Evolutionary conservation across 2,329 filamentous ascomycete genomes (phyloP), one percentile per base, ranked within the genome.

Genomic region (Ceratocystis variospora): DNA sequence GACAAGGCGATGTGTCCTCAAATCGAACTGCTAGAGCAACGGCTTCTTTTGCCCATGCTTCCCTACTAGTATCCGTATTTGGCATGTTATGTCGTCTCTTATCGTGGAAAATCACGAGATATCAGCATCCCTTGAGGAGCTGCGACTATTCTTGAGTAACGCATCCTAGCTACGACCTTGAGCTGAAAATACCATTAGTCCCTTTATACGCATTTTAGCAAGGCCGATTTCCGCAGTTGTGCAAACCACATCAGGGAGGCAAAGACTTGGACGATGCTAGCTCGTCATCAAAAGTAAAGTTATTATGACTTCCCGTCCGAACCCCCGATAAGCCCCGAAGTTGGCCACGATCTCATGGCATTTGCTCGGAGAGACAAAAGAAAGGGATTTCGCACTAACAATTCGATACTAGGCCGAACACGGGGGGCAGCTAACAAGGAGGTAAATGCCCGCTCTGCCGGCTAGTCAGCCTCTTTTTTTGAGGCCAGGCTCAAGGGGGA

Each of bases 281-380:
- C 48, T 25, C 6, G 48, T 8, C 19, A 53, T 8, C 5, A 3
- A 50, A 5, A 46, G 7, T 5, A 5, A 46, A 48, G 45, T 19
- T 7, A 7, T 53, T 19, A 25, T 25, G 48, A 3, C 19, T 25
- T 53, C 7, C 48, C 19, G 48, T 25, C 48, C 48, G 48, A 53
- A 53, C 19, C 19, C 19, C 53, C 25, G 25, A 28, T 19, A n/a
- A 57, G 31, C 10, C 53, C 53, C 53, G 53, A 57, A 41, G 61
- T n/a, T 46, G n/a, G 22, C 28, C 61, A 44, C 41, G 17, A 28
- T 17, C 17, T 15, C 15, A 57, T 57, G 53, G 53, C 25, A 17
- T 57, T 57, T 57, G 53, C 53, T 57, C 53, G 53, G 53, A 28
- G 53, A 57, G 53, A 57, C 53, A 57, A 33, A n/a, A 6, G 53